Percentiles rank a stretch among this genome's conserved stretches.
phyloP scores from a whole-genome alignment of 2,329 filamentous ascomycete genomes.

The Penicillium sp. region DNA sequence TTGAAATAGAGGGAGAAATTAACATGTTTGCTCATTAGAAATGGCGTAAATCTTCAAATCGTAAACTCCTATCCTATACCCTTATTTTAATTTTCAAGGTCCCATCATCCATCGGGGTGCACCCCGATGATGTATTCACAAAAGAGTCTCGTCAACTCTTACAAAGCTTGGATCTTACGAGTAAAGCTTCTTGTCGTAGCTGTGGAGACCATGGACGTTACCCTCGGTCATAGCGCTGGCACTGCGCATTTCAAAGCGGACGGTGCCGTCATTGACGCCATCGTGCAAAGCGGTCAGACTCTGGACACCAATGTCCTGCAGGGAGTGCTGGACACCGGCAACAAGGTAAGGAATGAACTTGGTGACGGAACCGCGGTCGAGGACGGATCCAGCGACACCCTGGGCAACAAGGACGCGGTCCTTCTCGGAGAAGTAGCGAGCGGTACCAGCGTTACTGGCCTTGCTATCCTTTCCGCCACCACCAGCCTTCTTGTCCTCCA shows the following conservation, averaged over 20 bases:
- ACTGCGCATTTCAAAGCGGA: slow-evolving; percentile 92
- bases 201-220: slow-evolving; percentile 93
- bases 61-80: slow-evolving; percentile 34
- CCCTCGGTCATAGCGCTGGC: slow-evolving; percentile 94
- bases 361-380: slow-evolving; percentile 68
- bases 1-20: slow-evolving; percentile 1
- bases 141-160: slow-evolving; percentile 13
- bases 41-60: slow-evolving; percentile 26
- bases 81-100: slow-evolving; percentile 31
- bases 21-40: slow-evolving; percentile 20
- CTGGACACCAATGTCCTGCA: slow-evolving; percentile 90
- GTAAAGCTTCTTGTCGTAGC: slow-evolving; percentile 99
- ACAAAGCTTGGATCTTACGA: slow-evolving; percentile 55
- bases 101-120: slow-evolving; percentile 30
- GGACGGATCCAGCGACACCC: slow-evolving; percentile 75
- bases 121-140: slow-evolving; percentile 25
- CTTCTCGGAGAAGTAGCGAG: slow-evolving; percentile 96
- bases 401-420: slow-evolving; percentile 93
- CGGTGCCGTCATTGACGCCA: slow-evolving; percentile 67
- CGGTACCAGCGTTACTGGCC: slow-evolving; percentile 83
- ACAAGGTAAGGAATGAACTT: slow-evolving; percentile 97
- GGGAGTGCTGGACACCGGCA: slow-evolving; percentile 92
- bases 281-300: slow-evolving; percentile 75
- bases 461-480: slow-evolving; percentile 66
- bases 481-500: slow-evolving; percentile 98